Percentiles rank a stretch among this genome's conserved stretches.
These are phyloP conservation scores for Zygotorulaspora mrakii DNA, from an alignment of 1,139 yeast genomes.

Conservation along the genomic window DNA sequence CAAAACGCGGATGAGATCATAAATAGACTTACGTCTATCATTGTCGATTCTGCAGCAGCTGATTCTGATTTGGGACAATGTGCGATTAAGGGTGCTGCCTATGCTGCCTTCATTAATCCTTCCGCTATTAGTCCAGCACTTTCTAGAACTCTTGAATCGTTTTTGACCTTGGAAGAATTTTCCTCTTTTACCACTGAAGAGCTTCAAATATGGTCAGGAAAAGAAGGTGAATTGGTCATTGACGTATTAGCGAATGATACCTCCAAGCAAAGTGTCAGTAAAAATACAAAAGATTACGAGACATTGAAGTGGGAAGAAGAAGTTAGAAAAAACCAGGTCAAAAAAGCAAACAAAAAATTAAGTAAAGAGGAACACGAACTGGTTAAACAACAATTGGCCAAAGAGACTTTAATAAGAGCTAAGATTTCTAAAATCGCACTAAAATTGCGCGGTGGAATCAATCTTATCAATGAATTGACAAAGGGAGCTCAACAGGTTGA, in stretches of 20 bases:
- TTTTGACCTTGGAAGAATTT: conserved; percentile 39
- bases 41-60: conserved; percentile 25
- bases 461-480: conserved; percentile 52
- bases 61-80: conserved; percentile 31
- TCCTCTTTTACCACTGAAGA: conserved; percentile 42
- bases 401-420: conserved; percentile 55
- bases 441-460: conserved; percentile 48
- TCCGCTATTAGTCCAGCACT: conserved; percentile 53
- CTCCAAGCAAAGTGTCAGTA: conserved; percentile 43
- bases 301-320: conserved; percentile 87
- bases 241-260: conserved; percentile 51
- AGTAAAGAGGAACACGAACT: conserved; percentile 71
- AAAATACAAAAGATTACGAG: conserved; percentile 78
- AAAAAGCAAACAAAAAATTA: conserved; percentile 52
- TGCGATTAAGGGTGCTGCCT: conserved; percentile 57
- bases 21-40: conserved; percentile 29
- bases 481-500: conserved; percentile 50
- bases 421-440: conserved; percentile 43
- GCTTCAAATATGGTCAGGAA: conserved; percentile 60
- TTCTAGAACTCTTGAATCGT: conserved; percentile 41
- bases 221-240: conserved; percentile 66
- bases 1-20: conserved; percentile 43
- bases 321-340: conserved; percentile 68
- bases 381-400: conserved; percentile 56
- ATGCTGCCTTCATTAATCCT: conserved; percentile 69